Conservation (phyloP, 306 rosid genomes). For the Sphenostylis stenocarpa region DNA sequence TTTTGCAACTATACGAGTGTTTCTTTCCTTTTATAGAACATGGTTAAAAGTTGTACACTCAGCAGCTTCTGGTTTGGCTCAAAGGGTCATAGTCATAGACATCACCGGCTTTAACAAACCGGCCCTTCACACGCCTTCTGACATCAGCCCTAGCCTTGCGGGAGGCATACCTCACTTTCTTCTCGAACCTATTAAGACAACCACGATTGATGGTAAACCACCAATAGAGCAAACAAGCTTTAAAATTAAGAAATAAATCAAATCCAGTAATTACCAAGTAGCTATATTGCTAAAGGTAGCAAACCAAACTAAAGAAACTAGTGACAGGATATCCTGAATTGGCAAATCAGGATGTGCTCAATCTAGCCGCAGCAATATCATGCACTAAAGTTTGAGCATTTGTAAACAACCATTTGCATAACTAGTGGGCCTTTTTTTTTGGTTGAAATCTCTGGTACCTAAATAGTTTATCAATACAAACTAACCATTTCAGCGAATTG, state of each 20-base stretch:
- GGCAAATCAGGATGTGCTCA: background rate
- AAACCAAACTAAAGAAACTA: background rate
- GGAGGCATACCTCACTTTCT: slow-evolving; percentile 88
- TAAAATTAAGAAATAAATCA: slow-evolving; percentile 8
- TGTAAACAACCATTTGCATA: background rate
- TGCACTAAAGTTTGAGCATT: background rate
- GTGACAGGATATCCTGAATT: background rate
- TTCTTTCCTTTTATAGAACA: slow-evolving; percentile 53
- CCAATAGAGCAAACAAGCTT: background rate
- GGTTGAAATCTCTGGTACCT: background rate
- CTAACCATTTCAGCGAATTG: background rate
- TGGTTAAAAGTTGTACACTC: slow-evolving; percentile 63
- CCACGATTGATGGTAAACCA: slow-evolving; percentile 22
- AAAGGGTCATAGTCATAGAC: slow-evolving; percentile 84
- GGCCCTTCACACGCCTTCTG: slow-evolving; percentile 93
- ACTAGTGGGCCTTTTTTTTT: background rate
- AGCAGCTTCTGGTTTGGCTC: slow-evolving; percentile 88
- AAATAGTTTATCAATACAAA: background rate
- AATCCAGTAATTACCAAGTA: background rate
- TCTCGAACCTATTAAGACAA: slow-evolving; percentile 63
- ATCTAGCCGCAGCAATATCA: background rate
- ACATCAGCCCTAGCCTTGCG: slow-evolving; percentile 95
- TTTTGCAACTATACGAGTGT: slow-evolving; percentile 41
- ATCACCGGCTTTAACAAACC: slow-evolving; percentile 94
- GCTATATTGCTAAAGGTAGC: background rate